Percentiles rank a stretch among this genome's conserved stretches.
Evolutionary conservation across 192 early-diverging fungal species (phyloP).

Genomic region (Ambispora gerdemannii): DNA sequence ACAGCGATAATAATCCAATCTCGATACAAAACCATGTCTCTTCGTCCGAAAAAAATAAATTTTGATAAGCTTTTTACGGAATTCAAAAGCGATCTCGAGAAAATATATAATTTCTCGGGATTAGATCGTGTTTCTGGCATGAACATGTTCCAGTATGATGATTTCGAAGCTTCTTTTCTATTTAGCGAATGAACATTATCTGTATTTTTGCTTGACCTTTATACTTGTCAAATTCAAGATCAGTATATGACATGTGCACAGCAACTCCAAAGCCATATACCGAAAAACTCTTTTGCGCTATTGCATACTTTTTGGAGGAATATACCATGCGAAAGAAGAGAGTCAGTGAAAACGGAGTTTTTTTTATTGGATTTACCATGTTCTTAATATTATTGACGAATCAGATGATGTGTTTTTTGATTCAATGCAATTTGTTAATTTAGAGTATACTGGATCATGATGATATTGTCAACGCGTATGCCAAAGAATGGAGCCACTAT

Average conservation of each 20-base stretch:
- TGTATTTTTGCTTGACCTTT: too few relatives aligned
- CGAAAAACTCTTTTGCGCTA: constrained; percentile 60
- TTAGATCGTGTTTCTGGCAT: constrained; percentile 55
- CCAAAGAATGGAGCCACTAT: constrained; percentile 64
- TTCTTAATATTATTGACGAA: too few relatives aligned
- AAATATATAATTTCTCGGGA: constrained; percentile 54
- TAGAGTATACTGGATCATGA: constrained; percentile 62
- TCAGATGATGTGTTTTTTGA: too few relatives aligned
- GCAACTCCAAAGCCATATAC: constrained; percentile 68
- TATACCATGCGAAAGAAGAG: too few relatives aligned
- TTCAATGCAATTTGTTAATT: too few relatives aligned
- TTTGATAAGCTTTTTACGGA: constrained; percentile 49
- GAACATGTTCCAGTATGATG: constrained; percentile 69
- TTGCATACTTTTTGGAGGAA: constrained; percentile 63
- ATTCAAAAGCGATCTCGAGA: constrained; percentile 46
- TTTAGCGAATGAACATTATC: too few relatives aligned
- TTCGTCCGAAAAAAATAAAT: constrained; percentile 52
- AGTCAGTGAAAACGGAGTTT: constrained; percentile 50
- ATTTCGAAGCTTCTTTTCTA: too few relatives aligned
- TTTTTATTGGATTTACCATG: too few relatives aligned
- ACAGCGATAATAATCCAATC: too few relatives aligned
- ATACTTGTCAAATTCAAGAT: constrained; percentile 39
- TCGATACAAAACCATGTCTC: constrained; percentile 41
- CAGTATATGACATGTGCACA: constrained; percentile 79
- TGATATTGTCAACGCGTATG: constrained; percentile 67